These are phyloP conservation scores for Metschnikowia baotianmanensis DNA, from an alignment of 805 yeast genomes.

Conservation along the genomic window DNA sequence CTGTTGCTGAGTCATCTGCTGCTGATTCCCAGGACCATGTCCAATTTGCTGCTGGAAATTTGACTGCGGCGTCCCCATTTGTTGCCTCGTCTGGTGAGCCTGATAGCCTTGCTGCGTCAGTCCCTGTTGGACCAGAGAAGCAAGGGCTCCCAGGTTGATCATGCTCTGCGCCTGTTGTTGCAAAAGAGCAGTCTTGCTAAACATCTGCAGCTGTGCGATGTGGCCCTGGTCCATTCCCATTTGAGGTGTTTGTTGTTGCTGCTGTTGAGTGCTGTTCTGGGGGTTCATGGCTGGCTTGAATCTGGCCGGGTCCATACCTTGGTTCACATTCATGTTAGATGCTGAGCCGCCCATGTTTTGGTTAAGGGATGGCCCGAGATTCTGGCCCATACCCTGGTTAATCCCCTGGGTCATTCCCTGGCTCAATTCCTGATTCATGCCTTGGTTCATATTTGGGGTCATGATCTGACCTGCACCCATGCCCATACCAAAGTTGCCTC, in stretches of 20 bases:
- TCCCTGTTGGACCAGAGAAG: conserved; percentile 3
- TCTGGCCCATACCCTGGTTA: not conserved
- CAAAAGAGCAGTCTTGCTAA: conserved; percentile 5
- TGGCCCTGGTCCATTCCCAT: conserved; percentile 6
- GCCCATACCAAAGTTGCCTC: not conserved
- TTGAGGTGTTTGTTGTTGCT: conserved; percentile 8
- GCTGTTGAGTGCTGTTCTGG: too few species aligned
- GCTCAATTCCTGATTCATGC: not conserved
- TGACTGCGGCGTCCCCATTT: conserved; percentile 1
- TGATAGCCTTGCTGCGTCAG: conserved; percentile 1
- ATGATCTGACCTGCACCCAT: not conserved
- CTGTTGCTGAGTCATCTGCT: conserved; percentile 4
- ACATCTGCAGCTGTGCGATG: conserved; percentile 20
- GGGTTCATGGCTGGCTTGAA: conserved; percentile 4
- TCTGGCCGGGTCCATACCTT: not conserved
- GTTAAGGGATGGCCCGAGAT: too few species aligned
- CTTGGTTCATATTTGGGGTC: not conserved
- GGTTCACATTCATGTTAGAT: not conserved
- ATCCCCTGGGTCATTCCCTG: not conserved
- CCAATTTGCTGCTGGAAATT: not conserved
- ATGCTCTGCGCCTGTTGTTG: conserved; percentile 2
- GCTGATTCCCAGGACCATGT: conserved; percentile 5
- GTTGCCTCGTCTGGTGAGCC: conserved; percentile 4
- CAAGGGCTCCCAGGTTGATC: conserved; percentile 12
- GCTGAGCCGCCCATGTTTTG: not conserved